A percentile compares a stretch with the other conserved stretches of the same genome.
phyloP scores from a whole-genome alignment of 805 yeast species.

The Wickerhamiella sorbophila region DNA sequence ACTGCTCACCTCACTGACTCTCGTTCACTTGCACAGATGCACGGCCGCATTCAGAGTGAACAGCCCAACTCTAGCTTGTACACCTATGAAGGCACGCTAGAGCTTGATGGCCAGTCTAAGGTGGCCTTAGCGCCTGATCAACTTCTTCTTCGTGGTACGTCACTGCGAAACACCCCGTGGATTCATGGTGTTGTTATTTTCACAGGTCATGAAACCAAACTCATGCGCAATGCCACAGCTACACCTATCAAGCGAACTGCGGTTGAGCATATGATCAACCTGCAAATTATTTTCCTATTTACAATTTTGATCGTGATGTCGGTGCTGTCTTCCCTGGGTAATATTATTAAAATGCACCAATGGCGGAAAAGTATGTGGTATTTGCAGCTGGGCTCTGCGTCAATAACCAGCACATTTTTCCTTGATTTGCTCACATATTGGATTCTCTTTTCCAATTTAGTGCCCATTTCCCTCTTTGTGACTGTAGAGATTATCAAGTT shows the following conservation, averaged over 20 bases:
- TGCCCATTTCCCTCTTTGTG: conserved; percentile 93
- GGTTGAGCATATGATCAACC: conserved; percentile 85
- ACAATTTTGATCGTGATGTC: conserved; percentile 62
- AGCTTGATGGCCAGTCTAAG: conserved; percentile 24
- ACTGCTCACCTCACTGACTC: conserved; percentile 58
- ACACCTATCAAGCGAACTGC: conserved; percentile 96
- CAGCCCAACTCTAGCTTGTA: conserved; percentile 88
- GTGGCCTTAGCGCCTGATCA: conserved; percentile 83
- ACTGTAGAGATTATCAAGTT: conserved; percentile 92
- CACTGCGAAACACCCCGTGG: conserved; percentile 89
- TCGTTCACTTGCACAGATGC: conserved; percentile 34
- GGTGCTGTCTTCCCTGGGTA: conserved; percentile 73
- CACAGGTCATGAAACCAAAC: conserved; percentile 96
- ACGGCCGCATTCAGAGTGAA: conserved; percentile 62
- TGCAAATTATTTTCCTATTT: conserved; percentile 81
- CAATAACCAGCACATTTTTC: conserved; percentile 58
- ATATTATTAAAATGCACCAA: conserved; percentile 55
- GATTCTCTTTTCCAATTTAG: conserved; percentile 91
- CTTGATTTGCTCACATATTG: conserved; percentile 83
- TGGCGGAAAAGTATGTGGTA: conserved; percentile 44
- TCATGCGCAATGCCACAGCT: conserved; percentile 97
- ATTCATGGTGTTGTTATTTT: conserved; percentile 84
- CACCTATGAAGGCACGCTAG: conserved; percentile 83
- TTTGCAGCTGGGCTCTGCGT: conserved; percentile 52
- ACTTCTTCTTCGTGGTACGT: conserved; percentile 86